Conservation (phyloP, 2,329 filamentous ascomycete species). For the Colletotrichum tanaceti region DNA sequence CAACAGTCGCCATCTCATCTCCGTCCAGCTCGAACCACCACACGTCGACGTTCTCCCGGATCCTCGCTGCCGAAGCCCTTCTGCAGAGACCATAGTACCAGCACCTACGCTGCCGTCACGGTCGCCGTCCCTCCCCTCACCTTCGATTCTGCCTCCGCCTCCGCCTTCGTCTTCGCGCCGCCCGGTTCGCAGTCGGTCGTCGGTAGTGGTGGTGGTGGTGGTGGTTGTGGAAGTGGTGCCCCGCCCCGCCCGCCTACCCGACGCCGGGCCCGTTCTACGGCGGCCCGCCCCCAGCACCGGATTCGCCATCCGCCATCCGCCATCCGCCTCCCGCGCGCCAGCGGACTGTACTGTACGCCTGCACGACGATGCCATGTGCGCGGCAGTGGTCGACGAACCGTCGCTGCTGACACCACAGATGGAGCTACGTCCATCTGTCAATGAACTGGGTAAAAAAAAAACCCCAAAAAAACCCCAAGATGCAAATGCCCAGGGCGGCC, state of each 20-base stretch:
- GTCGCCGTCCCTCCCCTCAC: constrained; percentile 68
- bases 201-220: no score
- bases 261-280: constrained; percentile 12
- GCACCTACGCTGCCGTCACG: constrained; percentile 68
- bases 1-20: constrained; percentile 65
- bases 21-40: constrained; percentile 68
- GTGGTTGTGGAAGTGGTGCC: neutral
- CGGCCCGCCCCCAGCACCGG: constrained; percentile 57
- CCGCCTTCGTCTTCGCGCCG: constrained; percentile 42
- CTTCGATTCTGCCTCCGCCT: constrained; percentile 39
- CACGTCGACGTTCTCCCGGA: constrained; percentile 69
- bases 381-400: constrained; percentile 69
- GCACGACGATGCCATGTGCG: constrained; percentile 75
- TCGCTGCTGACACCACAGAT: constrained; percentile 74
- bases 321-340: constrained; percentile 49
- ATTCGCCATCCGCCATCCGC: constrained; percentile 66
- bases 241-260: neutral
- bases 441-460: constrained; percentile 53
- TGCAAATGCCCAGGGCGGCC: constrained; percentile 64
- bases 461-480: no score
- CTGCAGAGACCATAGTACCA: constrained; percentile 77
- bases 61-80: constrained; percentile 72
- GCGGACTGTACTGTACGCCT: constrained; percentile 56
- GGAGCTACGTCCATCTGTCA: constrained; percentile 68
- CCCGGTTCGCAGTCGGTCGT: neutral